Percentiles rank a stretch among this genome's conserved stretches.
Conservation (phyloP, 2,329 filamentous ascomycete genomes). For the Alternaria triticimaculans region DNA sequence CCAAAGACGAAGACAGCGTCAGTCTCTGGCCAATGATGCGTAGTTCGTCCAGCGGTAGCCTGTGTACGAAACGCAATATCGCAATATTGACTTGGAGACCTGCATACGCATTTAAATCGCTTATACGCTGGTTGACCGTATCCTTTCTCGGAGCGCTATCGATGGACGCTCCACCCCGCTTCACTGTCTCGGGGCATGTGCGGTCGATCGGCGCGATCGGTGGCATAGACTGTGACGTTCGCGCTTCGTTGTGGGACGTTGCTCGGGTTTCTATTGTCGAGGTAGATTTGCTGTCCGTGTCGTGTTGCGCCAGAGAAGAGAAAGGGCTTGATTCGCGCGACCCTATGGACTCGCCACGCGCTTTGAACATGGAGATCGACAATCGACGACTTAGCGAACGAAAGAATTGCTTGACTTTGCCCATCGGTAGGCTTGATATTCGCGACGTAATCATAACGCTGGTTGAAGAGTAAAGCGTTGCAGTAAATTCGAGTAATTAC, state of each 20-base stretch:
- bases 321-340: not conserved
- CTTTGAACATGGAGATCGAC: not conserved
- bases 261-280: not conserved
- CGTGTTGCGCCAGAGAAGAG: not conserved
- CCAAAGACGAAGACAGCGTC: not conserved
- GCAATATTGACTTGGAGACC: slow-evolving; percentile 11
- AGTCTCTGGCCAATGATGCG: not conserved
- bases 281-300: not conserved
- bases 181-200: not conserved
- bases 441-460: not conserved
- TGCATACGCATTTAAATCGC: not conserved
- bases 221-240: not conserved
- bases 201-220: not conserved
- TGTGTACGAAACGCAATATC: slow-evolving; percentile 1
- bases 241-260: not conserved
- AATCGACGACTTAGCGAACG: not conserved
- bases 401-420: slow-evolving; percentile 1
- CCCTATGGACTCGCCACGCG: not conserved
- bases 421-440: not conserved
- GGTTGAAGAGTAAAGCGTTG: not conserved
- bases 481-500: not conserved
- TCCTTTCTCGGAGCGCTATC: not conserved
- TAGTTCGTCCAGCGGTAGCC: slow-evolving; percentile 4
- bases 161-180: not conserved
- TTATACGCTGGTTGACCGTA: not conserved